Evolutionary conservation across 768 basidiomycete genomes (phyloP).

Genomic region (Xerocomellus amylosporus): DNA sequence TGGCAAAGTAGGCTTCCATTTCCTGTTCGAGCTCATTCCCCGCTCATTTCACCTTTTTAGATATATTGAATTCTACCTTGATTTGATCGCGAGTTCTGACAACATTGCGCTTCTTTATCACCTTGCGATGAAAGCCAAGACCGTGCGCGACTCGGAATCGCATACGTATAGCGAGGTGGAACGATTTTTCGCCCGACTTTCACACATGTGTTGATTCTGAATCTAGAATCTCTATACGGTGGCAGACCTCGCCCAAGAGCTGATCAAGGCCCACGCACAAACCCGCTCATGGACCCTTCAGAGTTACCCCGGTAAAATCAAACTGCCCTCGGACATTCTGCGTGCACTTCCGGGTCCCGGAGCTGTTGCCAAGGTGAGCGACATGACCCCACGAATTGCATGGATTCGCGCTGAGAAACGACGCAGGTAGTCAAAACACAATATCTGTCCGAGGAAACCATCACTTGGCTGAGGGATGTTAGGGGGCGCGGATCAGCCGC

Average conservation of each 20-base stretch:
- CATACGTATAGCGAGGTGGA: constrained; percentile 67
- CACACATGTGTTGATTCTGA: background rate
- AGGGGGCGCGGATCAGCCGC: constrained; percentile 36
- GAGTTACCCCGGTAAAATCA: constrained; percentile 77
- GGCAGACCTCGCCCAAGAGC: constrained; percentile 84
- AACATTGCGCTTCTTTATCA: constrained; percentile 83
- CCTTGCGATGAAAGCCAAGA: constrained; percentile 80
- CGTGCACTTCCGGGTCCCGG: constrained; percentile 65
- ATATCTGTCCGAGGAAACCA: constrained; percentile 62
- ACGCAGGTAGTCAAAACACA: constrained; percentile 61
- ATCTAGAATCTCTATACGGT: constrained; percentile 80
- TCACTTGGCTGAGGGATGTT: constrained; percentile 55
- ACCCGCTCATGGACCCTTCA: constrained; percentile 70
- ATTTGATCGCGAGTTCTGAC: constrained; percentile 70
- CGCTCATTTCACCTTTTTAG: constrained; percentile 37
- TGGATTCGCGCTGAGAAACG: background rate
- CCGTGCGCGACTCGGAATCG: constrained; percentile 75
- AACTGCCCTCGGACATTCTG: constrained; percentile 80
- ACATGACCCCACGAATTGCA: background rate
- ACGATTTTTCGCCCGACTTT: background rate
- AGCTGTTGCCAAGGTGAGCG: constrained; percentile 56
- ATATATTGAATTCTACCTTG: constrained; percentile 87
- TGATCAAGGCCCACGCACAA: constrained; percentile 69
- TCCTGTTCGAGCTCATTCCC: background rate
- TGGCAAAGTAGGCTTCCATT: constrained; percentile 63